Base-by-base conservation (phyloP, 495 filamentous ascomycete genomes). In the Tuber microsphaerosporum region DNA sequence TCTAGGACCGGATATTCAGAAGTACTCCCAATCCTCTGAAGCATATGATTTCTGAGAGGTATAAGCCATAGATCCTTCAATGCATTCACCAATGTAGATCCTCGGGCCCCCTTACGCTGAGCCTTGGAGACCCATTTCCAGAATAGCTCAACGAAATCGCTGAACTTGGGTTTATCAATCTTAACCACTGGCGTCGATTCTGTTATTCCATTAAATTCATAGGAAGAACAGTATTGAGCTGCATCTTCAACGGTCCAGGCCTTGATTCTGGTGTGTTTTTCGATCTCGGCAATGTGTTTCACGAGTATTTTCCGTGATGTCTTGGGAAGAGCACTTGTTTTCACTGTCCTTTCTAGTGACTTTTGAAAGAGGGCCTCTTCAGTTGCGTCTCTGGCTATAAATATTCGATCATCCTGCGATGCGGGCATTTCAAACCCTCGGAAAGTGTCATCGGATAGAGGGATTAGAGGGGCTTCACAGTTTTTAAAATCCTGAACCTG, bases 61-160 rank as follows among this genome's bases (percentile, higher is more conserved):
- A 85, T 69, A 14, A 85, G 75, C 84, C 83, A 85, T 34, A 85
- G 42, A 22, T 51, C 73, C 34, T 76, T 51, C 34, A 82, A 70
- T 14, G 70, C n/a, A 12, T 61, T 61, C 26, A 31, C n/a, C n/a
- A 31, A 31, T 26, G 51, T 16, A 16, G n/a, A 31, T 2, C n/a
- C n/a, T 61, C n/a, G 10, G 10, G 10, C n/a, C 12, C n/a, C 51
- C 51, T 12, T 61, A 16, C 2, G 10, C 51, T 14, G n/a, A 5
- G 10, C 26, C 8, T 46, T 39, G 14, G 1, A 37, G 31, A 75
- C 65, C 80, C 80, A 81, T 44, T 72, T 34, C 80, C 80, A 82
- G 51, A 82, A 82, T 7, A 10, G 45, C 39, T 79, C 74, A 19
- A 82, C 17, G 34, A 81, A 79, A 5, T 39, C 37, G 2, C 43